Conservation (phyloP, 2,329 filamentous ascomycete species). For the Lachnellula cervina region DNA sequence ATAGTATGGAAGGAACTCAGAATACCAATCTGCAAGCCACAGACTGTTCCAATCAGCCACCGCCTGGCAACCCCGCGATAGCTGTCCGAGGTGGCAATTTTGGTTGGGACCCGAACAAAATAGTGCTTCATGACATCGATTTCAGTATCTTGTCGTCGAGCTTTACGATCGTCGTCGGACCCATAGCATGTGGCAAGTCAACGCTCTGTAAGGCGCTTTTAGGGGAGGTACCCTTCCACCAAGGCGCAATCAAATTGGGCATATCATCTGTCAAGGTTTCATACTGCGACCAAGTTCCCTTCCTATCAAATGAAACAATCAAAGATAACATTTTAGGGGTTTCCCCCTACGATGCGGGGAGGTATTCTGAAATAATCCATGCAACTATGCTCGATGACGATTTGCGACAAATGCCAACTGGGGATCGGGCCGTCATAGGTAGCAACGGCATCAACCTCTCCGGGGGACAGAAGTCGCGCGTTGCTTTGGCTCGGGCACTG, state of each 20-base stretch:
- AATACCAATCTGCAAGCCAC: not conserved
- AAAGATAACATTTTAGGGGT: slow-evolving; percentile 37
- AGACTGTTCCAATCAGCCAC: not conserved
- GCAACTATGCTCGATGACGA: slow-evolving; percentile 21
- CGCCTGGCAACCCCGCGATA: not conserved
- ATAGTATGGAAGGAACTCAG: not conserved
- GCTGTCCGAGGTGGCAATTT: slow-evolving; percentile 2
- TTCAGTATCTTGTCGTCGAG: not conserved
- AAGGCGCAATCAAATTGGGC: slow-evolving; percentile 6
- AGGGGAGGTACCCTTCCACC: slow-evolving; percentile 39
- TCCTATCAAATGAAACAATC: slow-evolving; percentile 39
- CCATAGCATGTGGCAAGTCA: slow-evolving; percentile 49
- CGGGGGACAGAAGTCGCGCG: slow-evolving; percentile 16
- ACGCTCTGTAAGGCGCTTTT: slow-evolving; percentile 43
- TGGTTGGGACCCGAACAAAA: slow-evolving; percentile 4
- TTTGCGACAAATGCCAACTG: slow-evolving; percentile 17
- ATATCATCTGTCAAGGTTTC: slow-evolving; percentile 21
- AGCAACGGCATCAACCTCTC: slow-evolving; percentile 13
- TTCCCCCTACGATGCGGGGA: slow-evolving; percentile 30
- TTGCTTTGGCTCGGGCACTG: slow-evolving; percentile 25
- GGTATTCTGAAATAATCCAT: slow-evolving; percentile 32
- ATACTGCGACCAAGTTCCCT: slow-evolving; percentile 41
- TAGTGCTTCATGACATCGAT: not conserved
- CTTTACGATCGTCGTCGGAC: slow-evolving; percentile 28
- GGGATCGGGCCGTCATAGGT: slow-evolving; percentile 25